Evolutionary conservation across 768 basidiomycete species (phyloP), one percentile per base, ranked within the genome.

Genomic region (Macrolepiota fuliginosa): DNA sequence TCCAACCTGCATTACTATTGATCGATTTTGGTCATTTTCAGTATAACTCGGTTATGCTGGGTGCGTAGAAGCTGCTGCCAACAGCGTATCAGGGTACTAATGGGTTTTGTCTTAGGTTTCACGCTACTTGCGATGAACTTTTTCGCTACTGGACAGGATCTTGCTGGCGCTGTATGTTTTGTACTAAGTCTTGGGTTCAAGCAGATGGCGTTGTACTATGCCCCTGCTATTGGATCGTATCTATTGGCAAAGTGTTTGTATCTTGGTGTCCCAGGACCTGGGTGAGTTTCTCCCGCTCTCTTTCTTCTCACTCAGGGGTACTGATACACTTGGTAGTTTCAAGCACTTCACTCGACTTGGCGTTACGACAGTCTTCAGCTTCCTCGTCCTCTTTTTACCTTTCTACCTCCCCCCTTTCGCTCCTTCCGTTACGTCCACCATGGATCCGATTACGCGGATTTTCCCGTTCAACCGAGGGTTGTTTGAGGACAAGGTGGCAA

Each of bases 401-500:
- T 95, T 66, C 54, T 66, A 92, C 76, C 80, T 94, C 1, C 87
- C 88, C 0, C 87, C 88, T 0, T 83, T 92, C 56, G 77, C 85
- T 1, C 77, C 63, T 15, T 59, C 84, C 1, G 53, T 76, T 11
- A 61, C 76, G 3, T 68, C 76, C 24, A 80, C 92, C 63, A 62
- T 82, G n/a, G 83, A 87, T 55, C 86, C 91, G 15, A 77, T 96
- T 50, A 77, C 77, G 13, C 87, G 96, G 5, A 93, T 97, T 58
- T 98, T 98, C 71, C 96, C 96, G 0, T 94, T 98, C 70, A 81
- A 84, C 5, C 87, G 96, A 29, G 96, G 95, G 13, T 78, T 96
- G 2, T 96, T 96, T 68, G 94, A 96, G 70, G 94, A 96, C 76
- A 96, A 96, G 69, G 96, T 98, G 24, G 94, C 96, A 42, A 98